A percentile compares a stretch with the other conserved stretches of the same genome.
phyloP scores from a whole-genome alignment of 2,329 filamentous ascomycete species.

The Helotiales sp. region DNA sequence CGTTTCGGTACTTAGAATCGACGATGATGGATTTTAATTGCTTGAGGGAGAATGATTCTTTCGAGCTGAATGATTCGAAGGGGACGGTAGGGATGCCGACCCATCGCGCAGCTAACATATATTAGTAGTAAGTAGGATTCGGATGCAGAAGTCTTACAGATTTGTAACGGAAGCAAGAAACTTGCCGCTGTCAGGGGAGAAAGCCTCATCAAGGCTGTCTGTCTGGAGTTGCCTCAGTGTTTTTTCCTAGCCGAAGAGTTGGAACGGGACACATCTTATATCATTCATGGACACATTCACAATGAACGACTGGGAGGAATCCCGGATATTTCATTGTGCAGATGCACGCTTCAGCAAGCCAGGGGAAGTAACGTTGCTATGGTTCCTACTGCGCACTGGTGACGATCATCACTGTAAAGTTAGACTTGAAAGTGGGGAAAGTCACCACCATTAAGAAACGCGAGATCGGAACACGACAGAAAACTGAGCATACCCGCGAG shows the following conservation, averaged over 20 bases:
- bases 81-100: conserved; percentile 44
- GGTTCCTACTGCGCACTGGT: conserved; percentile 14
- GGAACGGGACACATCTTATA: not conserved
- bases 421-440: conserved; percentile 21
- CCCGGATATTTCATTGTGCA: too few species aligned
- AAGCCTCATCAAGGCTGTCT: conserved; percentile 12
- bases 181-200: not conserved
- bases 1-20: conserved; percentile 48
- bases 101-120: conserved; percentile 26
- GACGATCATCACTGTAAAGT: conserved; percentile 17
- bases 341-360: too few species aligned
- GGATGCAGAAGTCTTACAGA: conserved; percentile 4
- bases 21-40: conserved; percentile 49
- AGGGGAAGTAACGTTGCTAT: conserved; percentile 25
- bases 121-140: not conserved
- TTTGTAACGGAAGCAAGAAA: conserved; percentile 5
- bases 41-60: conserved; percentile 40
- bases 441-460: conserved; percentile 4
- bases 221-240: not conserved
- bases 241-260: not conserved
- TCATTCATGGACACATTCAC: not conserved
- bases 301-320: too few species aligned
- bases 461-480: conserved; percentile 4
- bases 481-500: too few species aligned
- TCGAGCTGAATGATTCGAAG: conserved; percentile 37